Conservation (phyloP, 2,329 filamentous ascomycete genomes). For the Epichloe amarillans region DNA sequence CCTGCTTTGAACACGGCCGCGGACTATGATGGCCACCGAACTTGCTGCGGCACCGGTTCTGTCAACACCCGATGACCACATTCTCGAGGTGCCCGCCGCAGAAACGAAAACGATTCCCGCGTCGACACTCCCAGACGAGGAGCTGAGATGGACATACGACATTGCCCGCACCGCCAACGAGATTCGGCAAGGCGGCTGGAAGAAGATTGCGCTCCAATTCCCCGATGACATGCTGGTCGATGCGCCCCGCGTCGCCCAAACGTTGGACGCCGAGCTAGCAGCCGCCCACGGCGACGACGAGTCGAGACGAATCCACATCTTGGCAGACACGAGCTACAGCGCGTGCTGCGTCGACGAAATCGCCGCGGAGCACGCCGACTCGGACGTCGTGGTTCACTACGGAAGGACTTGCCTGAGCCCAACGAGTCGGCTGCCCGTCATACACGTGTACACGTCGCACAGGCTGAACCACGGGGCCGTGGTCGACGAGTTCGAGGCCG, state of each 20-base stretch:
- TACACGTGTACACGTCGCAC: conserved; percentile 78
- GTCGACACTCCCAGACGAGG: conserved; percentile 42
- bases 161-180: conserved; percentile 66
- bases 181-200: conserved; percentile 59
- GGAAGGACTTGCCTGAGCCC: conserved; percentile 85
- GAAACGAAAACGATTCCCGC: conserved; percentile 17
- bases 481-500: conserved; percentile 46
- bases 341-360: conserved; percentile 96
- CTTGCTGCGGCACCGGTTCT: conserved; percentile 44
- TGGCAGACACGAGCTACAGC: conserved; percentile 93
- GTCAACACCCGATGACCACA: conserved; percentile 48
- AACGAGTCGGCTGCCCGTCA: conserved; percentile 71
- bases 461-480: conserved; percentile 49
- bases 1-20: background rate
- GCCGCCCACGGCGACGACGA: background rate
- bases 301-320: conserved; percentile 52
- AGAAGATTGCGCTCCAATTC: conserved; percentile 80
- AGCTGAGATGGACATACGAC: conserved; percentile 70
- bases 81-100: conserved; percentile 39
- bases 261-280: conserved; percentile 22
- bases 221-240: conserved; percentile 86
- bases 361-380: conserved; percentile 83
- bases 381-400: conserved; percentile 88
- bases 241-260: conserved; percentile 64
- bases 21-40: conserved; percentile 35